These are phyloP conservation scores for Paramecium caudatum DNA, from an alignment of 73 alveolate species.

Conservation along the genomic window DNA sequence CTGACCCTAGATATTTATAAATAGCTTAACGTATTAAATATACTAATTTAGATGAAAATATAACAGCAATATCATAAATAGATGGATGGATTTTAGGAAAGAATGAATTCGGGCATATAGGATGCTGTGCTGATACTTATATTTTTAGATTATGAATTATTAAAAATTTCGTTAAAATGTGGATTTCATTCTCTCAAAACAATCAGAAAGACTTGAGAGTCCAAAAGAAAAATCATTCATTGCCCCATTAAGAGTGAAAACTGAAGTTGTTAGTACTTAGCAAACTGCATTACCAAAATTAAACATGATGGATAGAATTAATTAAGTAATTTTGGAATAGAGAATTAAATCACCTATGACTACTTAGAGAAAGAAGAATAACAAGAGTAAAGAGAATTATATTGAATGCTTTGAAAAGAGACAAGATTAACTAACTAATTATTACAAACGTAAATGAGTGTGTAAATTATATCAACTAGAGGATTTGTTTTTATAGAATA, in stretches of 20 bases:
- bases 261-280: not conserved
- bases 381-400: not conserved
- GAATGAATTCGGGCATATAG: slow-evolving; percentile 60
- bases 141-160: slow-evolving; percentile 35
- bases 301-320: slow-evolving; percentile 31
- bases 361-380: not conserved
- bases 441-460: slow-evolving; percentile 20
- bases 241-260: not conserved
- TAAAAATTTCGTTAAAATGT: slow-evolving; percentile 53
- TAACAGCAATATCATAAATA: not conserved
- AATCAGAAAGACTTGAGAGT: not conserved
- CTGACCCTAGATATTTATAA: slow-evolving; percentile 28
- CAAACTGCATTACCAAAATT: not conserved
- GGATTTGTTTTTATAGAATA: slow-evolving; percentile 29
- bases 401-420: not conserved
- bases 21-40: not conserved
- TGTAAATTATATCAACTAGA: slow-evolving; percentile 13
- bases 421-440: not conserved
- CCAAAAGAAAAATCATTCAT: slow-evolving; percentile 29
- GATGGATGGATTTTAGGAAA: slow-evolving; percentile 60
- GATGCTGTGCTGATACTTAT: slow-evolving; percentile 54
- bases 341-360: slow-evolving; percentile 40
- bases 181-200: not conserved
- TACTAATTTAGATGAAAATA: not conserved
- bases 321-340: slow-evolving; percentile 11